A percentile compares a stretch with the other conserved stretches of the same genome.
Conservation (phyloP, 257 asterid species). For the Solanum piurae region DNA sequence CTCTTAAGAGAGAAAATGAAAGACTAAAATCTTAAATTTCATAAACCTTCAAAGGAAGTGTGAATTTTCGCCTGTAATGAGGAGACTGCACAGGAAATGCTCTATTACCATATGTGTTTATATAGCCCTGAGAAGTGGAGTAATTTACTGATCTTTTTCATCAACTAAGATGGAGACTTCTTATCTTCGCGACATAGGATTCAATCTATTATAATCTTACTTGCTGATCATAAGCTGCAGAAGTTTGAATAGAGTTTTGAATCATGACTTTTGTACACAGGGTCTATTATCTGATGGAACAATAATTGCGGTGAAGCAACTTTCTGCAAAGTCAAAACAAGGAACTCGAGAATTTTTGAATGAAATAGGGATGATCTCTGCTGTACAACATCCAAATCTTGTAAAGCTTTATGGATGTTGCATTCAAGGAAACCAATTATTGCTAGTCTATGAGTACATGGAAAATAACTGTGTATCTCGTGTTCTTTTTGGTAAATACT, state of each 20-base stretch:
- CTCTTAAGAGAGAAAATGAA: background rate
- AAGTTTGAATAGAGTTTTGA: background rate
- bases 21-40: background rate
- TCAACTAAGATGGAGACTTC: background rate
- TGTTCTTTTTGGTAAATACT: conserved; percentile 62
- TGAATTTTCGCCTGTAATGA: background rate
- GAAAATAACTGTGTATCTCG: conserved; percentile 74
- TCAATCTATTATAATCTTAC: background rate
- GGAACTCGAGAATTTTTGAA: conserved; percentile 83
- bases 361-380: conserved; percentile 90
- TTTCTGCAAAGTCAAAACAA: conserved; percentile 81
- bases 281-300: conserved; percentile 80
- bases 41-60: background rate
- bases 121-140: background rate
- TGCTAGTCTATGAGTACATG: conserved; percentile 81
- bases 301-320: conserved; percentile 83
- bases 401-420: conserved; percentile 91
- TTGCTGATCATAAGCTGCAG: background rate
- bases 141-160: background rate
- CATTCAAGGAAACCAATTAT: conserved; percentile 69
- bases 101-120: background rate
- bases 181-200: background rate
- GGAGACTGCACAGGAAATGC: background rate
- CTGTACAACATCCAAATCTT: conserved; percentile 68
- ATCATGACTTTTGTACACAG: conserved; percentile 13